These are phyloP conservation scores for Digitaria exilis DNA, from an alignment of 202 grass and related monocot genomes.

Conservation along the genomic window DNA sequence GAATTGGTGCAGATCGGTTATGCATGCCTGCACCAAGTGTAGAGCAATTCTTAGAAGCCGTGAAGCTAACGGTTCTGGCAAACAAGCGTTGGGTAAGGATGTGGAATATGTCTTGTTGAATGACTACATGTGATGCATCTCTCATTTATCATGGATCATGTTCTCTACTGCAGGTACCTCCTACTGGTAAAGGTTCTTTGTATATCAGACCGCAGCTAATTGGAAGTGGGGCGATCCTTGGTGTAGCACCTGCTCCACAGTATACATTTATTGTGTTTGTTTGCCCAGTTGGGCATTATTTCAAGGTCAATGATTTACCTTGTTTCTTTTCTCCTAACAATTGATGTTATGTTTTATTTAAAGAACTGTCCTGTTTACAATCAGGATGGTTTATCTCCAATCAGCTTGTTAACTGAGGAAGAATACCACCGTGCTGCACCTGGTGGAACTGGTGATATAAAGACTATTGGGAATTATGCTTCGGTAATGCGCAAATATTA, in stretches of 20 bases:
- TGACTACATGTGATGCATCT: not conserved
- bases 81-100: slow-evolving; percentile 82
- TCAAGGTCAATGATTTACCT: slow-evolving; percentile 56
- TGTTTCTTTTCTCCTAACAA: slow-evolving; percentile 9
- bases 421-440: slow-evolving; percentile 77
- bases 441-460: slow-evolving; percentile 87
- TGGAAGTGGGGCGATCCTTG: slow-evolving; percentile 80
- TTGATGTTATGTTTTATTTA: not conserved
- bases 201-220: slow-evolving; percentile 88
- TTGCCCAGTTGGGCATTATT: slow-evolving; percentile 94
- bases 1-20: slow-evolving; percentile 70
- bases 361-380: slow-evolving; percentile 21
- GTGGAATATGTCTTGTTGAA: slow-evolving; percentile 7
- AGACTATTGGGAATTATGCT: slow-evolving; percentile 96
- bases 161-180: slow-evolving; percentile 65
- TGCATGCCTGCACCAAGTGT: slow-evolving; percentile 83
- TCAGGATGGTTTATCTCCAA: slow-evolving; percentile 82
- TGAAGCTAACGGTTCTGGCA: slow-evolving; percentile 77
- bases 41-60: slow-evolving; percentile 76
- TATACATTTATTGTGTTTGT: slow-evolving; percentile 90
- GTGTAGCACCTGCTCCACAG: slow-evolving; percentile 76
- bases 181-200: slow-evolving; percentile 83
- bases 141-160: slow-evolving; percentile 20
- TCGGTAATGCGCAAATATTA: slow-evolving; percentile 47
- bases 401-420: slow-evolving; percentile 88